Evolutionary conservation across 2,329 filamentous ascomycete genomes (phyloP).

Genomic region (Monosporascus sp.): DNA sequence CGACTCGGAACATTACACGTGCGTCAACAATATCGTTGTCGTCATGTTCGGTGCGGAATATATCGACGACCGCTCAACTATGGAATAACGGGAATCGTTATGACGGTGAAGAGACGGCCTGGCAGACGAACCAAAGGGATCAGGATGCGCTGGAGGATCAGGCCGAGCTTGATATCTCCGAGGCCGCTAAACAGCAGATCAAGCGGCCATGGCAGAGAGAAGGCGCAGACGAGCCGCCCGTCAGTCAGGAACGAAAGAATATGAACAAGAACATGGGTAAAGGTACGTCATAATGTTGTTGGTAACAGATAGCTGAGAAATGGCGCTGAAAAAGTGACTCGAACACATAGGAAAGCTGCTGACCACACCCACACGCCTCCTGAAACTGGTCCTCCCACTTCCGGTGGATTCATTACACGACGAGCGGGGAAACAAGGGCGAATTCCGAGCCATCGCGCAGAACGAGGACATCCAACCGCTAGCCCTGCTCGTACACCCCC

Average conservation of each 20-base stretch:
- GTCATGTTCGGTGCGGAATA: slow-evolving; percentile 1
- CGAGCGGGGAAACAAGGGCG: slow-evolving; percentile 36
- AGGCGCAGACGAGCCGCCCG: slow-evolving; percentile 53
- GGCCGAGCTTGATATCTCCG: slow-evolving; percentile 24
- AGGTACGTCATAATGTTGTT: slow-evolving; percentile 33
- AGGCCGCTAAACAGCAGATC: slow-evolving; percentile 48
- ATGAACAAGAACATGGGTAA: slow-evolving; percentile 53
- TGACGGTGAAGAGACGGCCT: slow-evolving; percentile 14
- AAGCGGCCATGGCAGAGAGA: slow-evolving; percentile 59
- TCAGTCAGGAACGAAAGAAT: slow-evolving; percentile 39
- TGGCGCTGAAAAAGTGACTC: background rate
- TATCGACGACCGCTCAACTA: slow-evolving; percentile 9
- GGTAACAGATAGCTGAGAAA: background rate
- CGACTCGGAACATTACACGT: background rate
- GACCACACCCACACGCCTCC: slow-evolving; percentile 63
- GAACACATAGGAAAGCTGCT: slow-evolving; percentile 56
- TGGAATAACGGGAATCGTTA: slow-evolving; percentile 4
- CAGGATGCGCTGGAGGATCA: slow-evolving; percentile 25
- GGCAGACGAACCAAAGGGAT: slow-evolving; percentile 22
- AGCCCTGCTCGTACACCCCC: slow-evolving; percentile 79
- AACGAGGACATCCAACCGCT: slow-evolving; percentile 74
- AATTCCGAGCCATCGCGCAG: slow-evolving; percentile 34
- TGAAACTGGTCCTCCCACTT: slow-evolving; percentile 68
- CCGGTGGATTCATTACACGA: slow-evolving; percentile 48
- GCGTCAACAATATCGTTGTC: background rate